Percentiles rank a stretch among this genome's conserved stretches.
Evolutionary conservation across 768 basidiomycete species (phyloP).

Genomic region (Leccinum arenicola): DNA sequence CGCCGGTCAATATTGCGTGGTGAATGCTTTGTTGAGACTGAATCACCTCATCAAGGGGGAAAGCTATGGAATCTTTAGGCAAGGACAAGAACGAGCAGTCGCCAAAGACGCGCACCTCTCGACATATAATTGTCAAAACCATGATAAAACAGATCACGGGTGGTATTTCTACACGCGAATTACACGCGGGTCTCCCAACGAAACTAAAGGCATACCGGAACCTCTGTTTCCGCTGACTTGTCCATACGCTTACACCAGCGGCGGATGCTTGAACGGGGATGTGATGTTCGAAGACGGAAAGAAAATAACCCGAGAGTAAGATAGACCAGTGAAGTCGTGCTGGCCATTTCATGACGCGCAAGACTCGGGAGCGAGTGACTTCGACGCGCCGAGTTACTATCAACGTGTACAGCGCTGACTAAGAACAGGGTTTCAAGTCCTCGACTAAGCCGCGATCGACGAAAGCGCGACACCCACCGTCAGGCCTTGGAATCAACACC

Average conservation of each 20-base stretch:
- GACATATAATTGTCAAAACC: constrained; percentile 89
- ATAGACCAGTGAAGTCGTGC: constrained; percentile 45
- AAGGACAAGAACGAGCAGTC: constrained; percentile 6
- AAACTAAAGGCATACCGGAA: constrained; percentile 44
- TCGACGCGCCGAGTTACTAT: background rate
- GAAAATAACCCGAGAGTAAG: constrained; percentile 40
- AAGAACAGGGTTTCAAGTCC: background rate
- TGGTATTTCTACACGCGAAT: constrained; percentile 51
- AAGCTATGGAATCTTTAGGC: constrained; percentile 48
- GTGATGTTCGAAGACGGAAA: constrained; percentile 36
- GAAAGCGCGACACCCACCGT: background rate
- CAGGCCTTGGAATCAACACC: too few species aligned
- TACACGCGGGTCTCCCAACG: background rate
- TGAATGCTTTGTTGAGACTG: constrained; percentile 5
- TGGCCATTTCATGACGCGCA: constrained; percentile 38
- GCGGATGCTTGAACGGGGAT: constrained; percentile 13
- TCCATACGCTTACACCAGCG: constrained; percentile 45
- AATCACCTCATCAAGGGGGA: constrained; percentile 78
- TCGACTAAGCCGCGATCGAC: background rate
- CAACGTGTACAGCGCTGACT: constrained; percentile 22
- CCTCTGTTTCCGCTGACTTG: constrained; percentile 51
- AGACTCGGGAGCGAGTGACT: background rate
- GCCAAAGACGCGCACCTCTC: constrained; percentile 49
- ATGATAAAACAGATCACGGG: constrained; percentile 84
- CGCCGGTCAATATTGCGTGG: constrained; percentile 14